Evolutionary conservation across 345 rosid genomes (phyloP), one percentile per base, ranked within the genome.

Genomic region (Triadica sebifera): DNA sequence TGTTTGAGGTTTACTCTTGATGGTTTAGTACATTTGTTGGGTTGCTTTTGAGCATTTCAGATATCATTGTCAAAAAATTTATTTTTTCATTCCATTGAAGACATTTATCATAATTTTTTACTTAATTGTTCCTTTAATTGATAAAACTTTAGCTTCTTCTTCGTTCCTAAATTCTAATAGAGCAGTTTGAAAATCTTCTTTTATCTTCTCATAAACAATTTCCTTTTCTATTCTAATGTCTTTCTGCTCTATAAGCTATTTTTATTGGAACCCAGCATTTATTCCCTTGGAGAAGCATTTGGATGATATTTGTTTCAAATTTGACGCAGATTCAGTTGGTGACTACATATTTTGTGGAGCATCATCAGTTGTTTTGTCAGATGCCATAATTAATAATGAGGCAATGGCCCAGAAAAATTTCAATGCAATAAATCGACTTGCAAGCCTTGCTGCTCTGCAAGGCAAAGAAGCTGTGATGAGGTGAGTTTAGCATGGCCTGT

Each of bases 311-410:
- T 69, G 25, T 22, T 69, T 74, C 72, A 53, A 65, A 37, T 73
- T 66, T 67, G 74, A 76, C 60, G 66, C 84, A 88, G 91, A 83
- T 73, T 85, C 83, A 19, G 61, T 82, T 29, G 83, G 76, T 41
- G 85, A 82, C 20, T 88, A 85, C 65, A 84, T 88, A 63, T 75
- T 72, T 49, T 57, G 46, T 52, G 91, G 89, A 70, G 91, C 91
- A 69, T 70, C 83, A 52, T 74, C 89, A n/a, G 91, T 86, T 45
- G 87, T 88, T 63, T 71, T 88, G 41, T 88, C 89, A 0, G 88
- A 85, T 76, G 86, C 89, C 73, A 86, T 85, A 69, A 84, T 88
- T 59, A 60, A 76, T 77, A 85, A 83, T 65, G 83, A 63, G 29
- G 86, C 87, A 61, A 84, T 85, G 84, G 34, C 39, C 66, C 75